Base-by-base conservation (phyloP, 495 filamentous ascomycete species). In the Barbatosphaeria neglecta region DNA sequence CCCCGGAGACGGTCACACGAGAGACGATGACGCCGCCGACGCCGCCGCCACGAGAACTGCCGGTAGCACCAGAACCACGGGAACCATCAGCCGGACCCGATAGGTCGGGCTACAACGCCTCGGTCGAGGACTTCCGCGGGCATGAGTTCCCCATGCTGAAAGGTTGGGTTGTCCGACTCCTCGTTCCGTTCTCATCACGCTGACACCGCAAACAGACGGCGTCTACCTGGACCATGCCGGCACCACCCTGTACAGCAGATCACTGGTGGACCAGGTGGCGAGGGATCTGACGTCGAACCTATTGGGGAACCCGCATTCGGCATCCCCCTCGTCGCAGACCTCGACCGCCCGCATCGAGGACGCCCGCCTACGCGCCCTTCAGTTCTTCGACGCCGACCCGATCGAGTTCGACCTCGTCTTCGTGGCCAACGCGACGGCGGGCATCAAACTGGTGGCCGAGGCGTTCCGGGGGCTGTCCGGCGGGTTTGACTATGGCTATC, bases 151-250 rank as follows among this genome's bases (percentile, higher is more conserved):
- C 90, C 24, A 81, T 86, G 73, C 70, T 95, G n/a, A 73, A 76
- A 61, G 83, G 89, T 86, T 22, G 31, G 18, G 15, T 22, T 17
- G n/a, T 28, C 25, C 22, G 7, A 15, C 41, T n/a, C 40, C 9
- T 18, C n/a, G 9, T 40, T 9, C 38, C 3, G 31, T 17, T 27
- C 17, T 20, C 43, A 13, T 43, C n/a, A n/a, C n/a, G 13, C 31
- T 35, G 15, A 35, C 31, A 15, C 31, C n/a, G 22, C 24, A n/a
- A n/a, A 19, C 50, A 92, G 87, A 74, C 46, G 75, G 78, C 7
- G 76, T 83, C 43, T 97, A 96, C 58, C 81, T 96, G 22, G 90
- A 97, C 54, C 90, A 97, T 81, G 90, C 89, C 2, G 90, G 87
- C 18, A 87, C 87, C 11, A 92, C 90, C 0, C 67, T 80, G 2